These are phyloP conservation scores for Rubia peregrina DNA, from an alignment of 305 asterid species.

Conservation along the genomic window DNA sequence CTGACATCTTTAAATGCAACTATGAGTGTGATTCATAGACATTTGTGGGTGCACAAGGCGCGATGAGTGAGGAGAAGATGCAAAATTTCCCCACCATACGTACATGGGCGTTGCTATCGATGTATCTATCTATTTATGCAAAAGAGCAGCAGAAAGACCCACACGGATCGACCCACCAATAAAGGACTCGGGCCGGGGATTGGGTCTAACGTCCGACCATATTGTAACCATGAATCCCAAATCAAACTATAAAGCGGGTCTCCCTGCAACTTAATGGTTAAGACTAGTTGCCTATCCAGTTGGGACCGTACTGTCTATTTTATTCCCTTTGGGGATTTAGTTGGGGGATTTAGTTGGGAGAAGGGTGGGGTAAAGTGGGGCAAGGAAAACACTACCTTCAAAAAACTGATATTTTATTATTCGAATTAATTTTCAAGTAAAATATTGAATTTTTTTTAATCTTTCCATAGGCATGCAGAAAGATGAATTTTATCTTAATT, in stretches of 20 bases:
- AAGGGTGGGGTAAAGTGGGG: no score
- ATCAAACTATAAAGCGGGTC: neutral
- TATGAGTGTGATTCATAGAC: neutral
- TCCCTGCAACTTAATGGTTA: neutral
- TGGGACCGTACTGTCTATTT: neutral
- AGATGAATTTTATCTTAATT: no score
- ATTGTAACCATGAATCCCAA: neutral
- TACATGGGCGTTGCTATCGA: neutral
- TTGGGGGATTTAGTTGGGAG: no score
- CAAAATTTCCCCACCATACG: no score
- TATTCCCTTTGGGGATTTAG: neutral
- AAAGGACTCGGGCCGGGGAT: neutral
- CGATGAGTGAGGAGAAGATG: no score
- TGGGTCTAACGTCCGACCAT: constrained; percentile 2
- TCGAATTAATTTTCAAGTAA: no score
- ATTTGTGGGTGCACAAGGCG: neutral
- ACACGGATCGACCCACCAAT: neutral
- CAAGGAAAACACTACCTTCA: no score
- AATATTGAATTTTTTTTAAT: no score
- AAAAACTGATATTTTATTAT: no score
- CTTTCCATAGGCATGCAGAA: no score
- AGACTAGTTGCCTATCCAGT: neutral
- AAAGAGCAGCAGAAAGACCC: neutral
- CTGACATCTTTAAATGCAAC: no score
- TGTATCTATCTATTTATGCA: neutral